Conservation (phyloP, 495 filamentous ascomycete species). For the Patellaria atrata region DNA sequence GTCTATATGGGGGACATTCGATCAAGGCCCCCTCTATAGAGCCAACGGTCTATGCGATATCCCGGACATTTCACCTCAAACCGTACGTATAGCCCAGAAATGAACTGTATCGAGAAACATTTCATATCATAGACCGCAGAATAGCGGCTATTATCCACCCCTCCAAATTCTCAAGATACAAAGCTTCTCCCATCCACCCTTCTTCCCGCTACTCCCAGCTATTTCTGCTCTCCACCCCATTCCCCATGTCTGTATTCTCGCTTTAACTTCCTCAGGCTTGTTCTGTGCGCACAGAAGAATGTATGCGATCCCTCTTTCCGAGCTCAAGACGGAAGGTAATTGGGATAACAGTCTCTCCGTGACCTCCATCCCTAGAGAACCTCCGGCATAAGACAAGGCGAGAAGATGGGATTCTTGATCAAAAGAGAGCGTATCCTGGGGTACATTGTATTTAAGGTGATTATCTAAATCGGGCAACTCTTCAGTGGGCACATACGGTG, state of each 20-base stretch:
- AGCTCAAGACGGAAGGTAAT: conserved; percentile 47
- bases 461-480: conserved; percentile 41
- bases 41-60: too few species aligned
- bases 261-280: conserved; percentile 58
- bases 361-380: conserved; percentile 80
- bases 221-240: conserved; percentile 55
- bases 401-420: conserved; percentile 66
- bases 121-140: too few species aligned
- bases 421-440: conserved; percentile 31
- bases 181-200: conserved; percentile 85
- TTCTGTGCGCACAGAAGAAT: conserved; percentile 82
- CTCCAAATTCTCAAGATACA: conserved; percentile 66
- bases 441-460: conserved; percentile 18
- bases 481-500: conserved; percentile 82
- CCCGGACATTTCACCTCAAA: too few species aligned
- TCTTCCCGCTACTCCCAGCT: conserved; percentile 70
- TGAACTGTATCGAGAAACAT: too few species aligned
- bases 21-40: too few species aligned
- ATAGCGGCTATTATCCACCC: too few species aligned
- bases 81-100: too few species aligned
- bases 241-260: conserved; percentile 42
- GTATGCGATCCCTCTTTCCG: conserved; percentile 63
- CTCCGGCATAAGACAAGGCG: conserved; percentile 79
- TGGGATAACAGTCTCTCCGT: conserved; percentile 61
- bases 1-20: too few species aligned